Percentiles rank a stretch among this genome's conserved stretches.
Evolutionary conservation across 2,329 filamentous ascomycete genomes (phyloP).

Genomic region (Pestalotiopsis sp.): DNA sequence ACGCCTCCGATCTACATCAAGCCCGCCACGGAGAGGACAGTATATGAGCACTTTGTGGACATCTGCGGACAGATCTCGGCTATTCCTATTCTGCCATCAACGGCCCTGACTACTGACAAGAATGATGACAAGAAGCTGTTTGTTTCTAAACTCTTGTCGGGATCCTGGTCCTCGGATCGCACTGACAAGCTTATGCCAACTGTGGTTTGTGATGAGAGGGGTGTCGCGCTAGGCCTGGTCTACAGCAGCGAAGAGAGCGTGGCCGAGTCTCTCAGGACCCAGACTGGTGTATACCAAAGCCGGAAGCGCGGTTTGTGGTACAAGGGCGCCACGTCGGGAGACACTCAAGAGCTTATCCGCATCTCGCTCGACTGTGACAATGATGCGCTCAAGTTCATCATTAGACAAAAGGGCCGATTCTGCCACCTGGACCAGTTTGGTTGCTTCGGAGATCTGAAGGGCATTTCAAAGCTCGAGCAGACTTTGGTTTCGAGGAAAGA

Average conservation of each 20-base stretch:
- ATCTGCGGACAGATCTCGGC: conserved; percentile 54
- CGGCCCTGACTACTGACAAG: conserved; percentile 69
- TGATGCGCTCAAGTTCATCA: conserved; percentile 88
- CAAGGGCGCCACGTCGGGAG: conserved; percentile 93
- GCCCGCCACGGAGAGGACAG: conserved; percentile 44
- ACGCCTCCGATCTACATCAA: conserved; percentile 54
- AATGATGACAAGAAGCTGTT: conserved; percentile 64
- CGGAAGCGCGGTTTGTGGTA: conserved; percentile 95
- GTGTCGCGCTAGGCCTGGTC: conserved; percentile 82
- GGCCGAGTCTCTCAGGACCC: conserved; percentile 78
- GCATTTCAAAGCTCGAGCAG: conserved; percentile 83
- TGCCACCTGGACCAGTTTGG: conserved; percentile 91
- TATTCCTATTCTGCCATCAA: conserved; percentile 76
- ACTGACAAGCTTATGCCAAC: conserved; percentile 85
- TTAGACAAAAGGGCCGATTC: conserved; percentile 89
- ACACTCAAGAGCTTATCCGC: conserved; percentile 85
- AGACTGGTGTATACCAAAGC: conserved; percentile 89
- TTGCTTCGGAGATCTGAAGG: conserved; percentile 85
- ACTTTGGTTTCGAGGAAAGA: conserved; percentile 81
- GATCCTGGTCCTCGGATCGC: conserved; percentile 79
- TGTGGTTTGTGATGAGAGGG: conserved; percentile 86
- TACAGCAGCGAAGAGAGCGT: conserved; percentile 95
- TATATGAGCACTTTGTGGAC: conserved; percentile 50
- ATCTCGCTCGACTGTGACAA: conserved; percentile 91
- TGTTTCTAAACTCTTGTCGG: conserved; percentile 71